A percentile compares a stretch with the other conserved stretches of the same genome.
These are phyloP conservation scores for Coniophora puteana DNA, from an alignment of 1,284 basidiomycete species.

Conservation along the genomic window DNA sequence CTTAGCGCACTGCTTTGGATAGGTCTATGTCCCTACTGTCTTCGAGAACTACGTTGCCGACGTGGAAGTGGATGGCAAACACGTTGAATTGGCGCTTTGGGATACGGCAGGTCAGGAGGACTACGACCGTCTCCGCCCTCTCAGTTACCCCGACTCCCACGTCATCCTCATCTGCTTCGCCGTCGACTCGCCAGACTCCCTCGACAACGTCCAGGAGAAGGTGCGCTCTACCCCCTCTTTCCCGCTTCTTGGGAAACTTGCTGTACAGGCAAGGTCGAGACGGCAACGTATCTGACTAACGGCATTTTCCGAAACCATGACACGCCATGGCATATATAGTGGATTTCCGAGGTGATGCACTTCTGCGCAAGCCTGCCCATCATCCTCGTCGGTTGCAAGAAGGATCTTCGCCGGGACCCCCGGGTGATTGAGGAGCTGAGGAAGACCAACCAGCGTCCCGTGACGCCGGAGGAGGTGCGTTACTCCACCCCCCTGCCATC, in stretches of 20 bases:
- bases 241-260: too few relatives aligned
- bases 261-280: background rate
- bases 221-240: constrained; percentile 36
- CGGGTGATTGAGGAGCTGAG: constrained; percentile 79
- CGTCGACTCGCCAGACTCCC: constrained; percentile 87
- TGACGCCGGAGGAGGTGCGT: constrained; percentile 70
- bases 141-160: constrained; percentile 90
- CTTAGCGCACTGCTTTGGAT: constrained; percentile 4
- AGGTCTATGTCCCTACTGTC: constrained; percentile 93
- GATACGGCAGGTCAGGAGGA: constrained; percentile 95
- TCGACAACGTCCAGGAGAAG: constrained; percentile 97
- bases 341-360: constrained; percentile 93
- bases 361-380: constrained; percentile 87
- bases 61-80: constrained; percentile 88
- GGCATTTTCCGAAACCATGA: constrained; percentile 1
- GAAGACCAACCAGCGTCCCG: constrained; percentile 80
- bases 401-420: constrained; percentile 78
- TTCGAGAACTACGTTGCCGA: constrained; percentile 92
- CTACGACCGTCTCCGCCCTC: constrained; percentile 87
- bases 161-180: constrained; percentile 95
- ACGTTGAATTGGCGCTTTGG: constrained; percentile 92
- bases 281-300: constrained; percentile 7
- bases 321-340: constrained; percentile 59
- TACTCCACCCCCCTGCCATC: background rate
- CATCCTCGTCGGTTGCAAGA: constrained; percentile 93